Evolutionary conservation across 192 early-diverging fungal genomes (phyloP).

Genomic region (Dispira simplex): DNA sequence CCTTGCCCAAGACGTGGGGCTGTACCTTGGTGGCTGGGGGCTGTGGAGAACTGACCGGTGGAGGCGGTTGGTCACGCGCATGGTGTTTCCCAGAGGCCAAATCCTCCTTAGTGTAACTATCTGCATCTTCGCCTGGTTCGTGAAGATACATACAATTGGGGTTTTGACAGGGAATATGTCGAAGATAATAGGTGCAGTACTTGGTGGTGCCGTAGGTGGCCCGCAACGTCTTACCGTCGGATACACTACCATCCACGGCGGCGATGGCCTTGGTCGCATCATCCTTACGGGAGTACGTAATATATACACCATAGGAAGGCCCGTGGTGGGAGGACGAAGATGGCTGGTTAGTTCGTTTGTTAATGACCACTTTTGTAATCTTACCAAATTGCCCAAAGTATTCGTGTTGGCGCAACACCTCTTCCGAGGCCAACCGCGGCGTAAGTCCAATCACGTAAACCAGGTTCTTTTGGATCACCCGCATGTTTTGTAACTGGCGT

Average conservation of each 20-base stretch:
- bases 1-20: not conserved
- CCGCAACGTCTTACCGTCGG: constrained; percentile 74
- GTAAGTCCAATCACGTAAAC: constrained; percentile 95
- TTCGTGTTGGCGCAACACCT: constrained; percentile 71
- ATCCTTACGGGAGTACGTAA: constrained; percentile 82
- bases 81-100: constrained; percentile 42
- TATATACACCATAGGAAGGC: constrained; percentile 61
- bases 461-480: constrained; percentile 94
- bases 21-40: not conserved
- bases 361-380: constrained; percentile 86
- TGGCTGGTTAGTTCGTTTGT: constrained; percentile 47
- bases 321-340: constrained; percentile 12
- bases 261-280: constrained; percentile 87
- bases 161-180: constrained; percentile 82
- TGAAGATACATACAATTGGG: constrained; percentile 92
- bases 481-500: constrained; percentile 67
- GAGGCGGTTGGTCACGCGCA: not conserved
- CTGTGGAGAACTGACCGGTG: not conserved
- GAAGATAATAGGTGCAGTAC: constrained; percentile 93
- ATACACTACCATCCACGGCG: constrained; percentile 81
- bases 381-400: constrained; percentile 99
- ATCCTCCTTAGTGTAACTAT: constrained; percentile 85
- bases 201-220: constrained; percentile 97
- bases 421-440: constrained; percentile 71
- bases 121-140: constrained; percentile 83